Base-by-base conservation (phyloP, 148 eudicot species). In the Rhododendron griersonianum region DNA sequence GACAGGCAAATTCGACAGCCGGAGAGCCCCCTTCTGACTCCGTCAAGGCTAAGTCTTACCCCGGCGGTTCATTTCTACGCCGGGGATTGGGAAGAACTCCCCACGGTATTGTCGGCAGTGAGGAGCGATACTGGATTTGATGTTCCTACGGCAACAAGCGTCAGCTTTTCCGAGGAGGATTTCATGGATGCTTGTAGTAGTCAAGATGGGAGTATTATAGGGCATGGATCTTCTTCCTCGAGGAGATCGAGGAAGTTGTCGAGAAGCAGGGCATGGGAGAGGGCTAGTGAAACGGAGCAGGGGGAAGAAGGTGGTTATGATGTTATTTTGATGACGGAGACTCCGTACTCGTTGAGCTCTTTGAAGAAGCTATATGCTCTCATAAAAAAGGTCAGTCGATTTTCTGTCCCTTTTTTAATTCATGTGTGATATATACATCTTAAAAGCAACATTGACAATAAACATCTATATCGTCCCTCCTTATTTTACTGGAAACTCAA, bases 121-220 rank as follows among this genome's bases (percentile, higher is more conserved):
- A 92, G 89, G 84, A 88, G 44, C 9, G 93, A 94, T 83, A 14
- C 19, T 30, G 89, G 50, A 76, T 88, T 81, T 86, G 96, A 91
- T 86, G 87, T 84, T 37, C 90, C 95, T 4, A 90, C 93, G 8
- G 91, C 91, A 33, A 89, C 90, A 89, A 93, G 91, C 86, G 85
- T 92, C 89, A 93, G 96, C 87, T 94, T 94, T 86, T 94, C 96
- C 1, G 95, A 94, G 88, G 96, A 94, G 63, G 96, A 94, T 88
- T 91, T 94, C 67, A 90, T 89, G 88, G 96, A 94, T 88, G 92
- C 90, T 7, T 85, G 91, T 88, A 94, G 95, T 41, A 94, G 96
- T 87, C 96, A 92, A 85, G 95, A 94, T 86, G 96, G 94, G 11
- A 94, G 96, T 88, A 88, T 92, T 28, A 85, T 88, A 74, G 95